phyloP scores from a whole-genome alignment of 208 protist genomes.

The Porcisia hertigi region DNA sequence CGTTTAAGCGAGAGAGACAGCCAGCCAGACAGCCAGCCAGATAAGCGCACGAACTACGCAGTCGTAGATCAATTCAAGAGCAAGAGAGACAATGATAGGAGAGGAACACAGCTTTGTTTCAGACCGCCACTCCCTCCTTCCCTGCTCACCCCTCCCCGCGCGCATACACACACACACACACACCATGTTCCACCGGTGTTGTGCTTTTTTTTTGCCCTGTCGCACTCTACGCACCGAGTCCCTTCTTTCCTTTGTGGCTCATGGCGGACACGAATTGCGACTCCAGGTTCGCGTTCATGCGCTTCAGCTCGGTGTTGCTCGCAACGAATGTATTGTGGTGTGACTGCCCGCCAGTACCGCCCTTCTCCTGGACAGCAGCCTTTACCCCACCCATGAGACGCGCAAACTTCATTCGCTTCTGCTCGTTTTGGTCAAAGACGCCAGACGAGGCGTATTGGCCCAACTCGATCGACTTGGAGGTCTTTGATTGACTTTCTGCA shows the following conservation, averaged over 20 bases:
- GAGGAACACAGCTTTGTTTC: not conserved
- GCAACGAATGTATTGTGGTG: constrained; percentile 56
- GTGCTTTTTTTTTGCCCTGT: not conserved
- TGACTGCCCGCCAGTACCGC: not conserved
- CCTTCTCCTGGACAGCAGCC: not conserved
- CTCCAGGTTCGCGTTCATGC: constrained; percentile 70
- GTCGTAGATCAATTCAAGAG: not conserved
- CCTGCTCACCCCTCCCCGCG: no score
- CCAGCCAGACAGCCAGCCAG: not conserved
- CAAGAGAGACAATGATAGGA: not conserved
- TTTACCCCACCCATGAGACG: constrained; percentile 85
- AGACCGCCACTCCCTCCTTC: not conserved
- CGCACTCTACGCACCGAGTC: constrained; percentile 57
- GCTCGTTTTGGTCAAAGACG: constrained; percentile 53
- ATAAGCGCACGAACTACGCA: not conserved
- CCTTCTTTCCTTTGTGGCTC: constrained; percentile 67
- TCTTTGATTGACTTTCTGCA: not conserved
- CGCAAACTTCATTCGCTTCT: constrained; percentile 76
- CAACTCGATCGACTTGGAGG: constrained; percentile 35
- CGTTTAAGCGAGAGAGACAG: not conserved
- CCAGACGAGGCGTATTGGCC: constrained; percentile 72
- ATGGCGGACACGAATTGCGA: constrained; percentile 67
- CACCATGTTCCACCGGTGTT: not conserved
- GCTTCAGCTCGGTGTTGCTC: constrained; percentile 36
- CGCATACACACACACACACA: no score